These are phyloP conservation scores for Candida sojae DNA, from an alignment of 1,139 yeast genomes.

Conservation along the genomic window DNA sequence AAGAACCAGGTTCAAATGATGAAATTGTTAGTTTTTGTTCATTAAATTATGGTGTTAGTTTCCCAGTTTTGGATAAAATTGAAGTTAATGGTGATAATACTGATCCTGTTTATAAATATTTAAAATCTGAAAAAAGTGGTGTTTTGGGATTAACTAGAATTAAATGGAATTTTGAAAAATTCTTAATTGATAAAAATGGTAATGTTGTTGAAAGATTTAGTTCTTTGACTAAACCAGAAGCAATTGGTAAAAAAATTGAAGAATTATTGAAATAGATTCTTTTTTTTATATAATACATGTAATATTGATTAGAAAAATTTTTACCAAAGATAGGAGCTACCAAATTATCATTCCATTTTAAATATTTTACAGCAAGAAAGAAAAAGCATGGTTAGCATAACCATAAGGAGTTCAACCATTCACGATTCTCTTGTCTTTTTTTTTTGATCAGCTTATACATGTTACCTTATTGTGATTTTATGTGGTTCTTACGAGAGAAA, in stretches of 20 bases:
- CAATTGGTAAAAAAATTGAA: conserved; percentile 39
- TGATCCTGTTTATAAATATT: conserved; percentile 77
- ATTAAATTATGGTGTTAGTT: conserved; percentile 59
- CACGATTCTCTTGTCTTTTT: too few relatives aligned
- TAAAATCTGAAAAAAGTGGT: conserved; percentile 57
- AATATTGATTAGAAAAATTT: too few relatives aligned
- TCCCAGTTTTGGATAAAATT: conserved; percentile 84
- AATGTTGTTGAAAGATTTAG: conserved; percentile 47
- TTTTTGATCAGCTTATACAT: too few relatives aligned
- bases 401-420: too few relatives aligned
- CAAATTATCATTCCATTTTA: too few relatives aligned
- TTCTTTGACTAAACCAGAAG: conserved; percentile 42
- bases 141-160: conserved; percentile 46
- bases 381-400: too few relatives aligned
- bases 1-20: conserved; percentile 46
- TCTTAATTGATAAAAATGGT: conserved; percentile 46
- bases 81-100: conserved; percentile 86
- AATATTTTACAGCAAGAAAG: too few relatives aligned
- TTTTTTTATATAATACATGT: neutral
- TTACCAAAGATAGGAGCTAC: too few relatives aligned
- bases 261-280: conserved; percentile 29
- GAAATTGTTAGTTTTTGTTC: conserved; percentile 44
- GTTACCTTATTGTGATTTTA: too few relatives aligned
- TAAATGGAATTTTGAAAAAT: conserved; percentile 56
- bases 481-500: too few relatives aligned